Conservation (phyloP, 2,329 filamentous ascomycete genomes). For the Didymella pinodella region DNA sequence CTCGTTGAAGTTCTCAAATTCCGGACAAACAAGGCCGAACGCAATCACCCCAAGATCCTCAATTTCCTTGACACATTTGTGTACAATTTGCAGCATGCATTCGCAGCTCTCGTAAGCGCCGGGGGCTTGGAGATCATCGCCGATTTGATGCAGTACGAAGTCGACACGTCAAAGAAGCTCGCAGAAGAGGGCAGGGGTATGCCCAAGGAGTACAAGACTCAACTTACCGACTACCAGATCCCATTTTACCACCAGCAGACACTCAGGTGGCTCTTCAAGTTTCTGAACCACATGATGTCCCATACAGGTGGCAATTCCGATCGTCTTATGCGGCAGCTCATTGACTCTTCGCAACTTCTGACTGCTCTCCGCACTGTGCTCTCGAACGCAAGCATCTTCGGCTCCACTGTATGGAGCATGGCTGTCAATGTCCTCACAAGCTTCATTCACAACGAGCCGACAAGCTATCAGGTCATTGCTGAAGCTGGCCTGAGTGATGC, state of each 20-base stretch:
- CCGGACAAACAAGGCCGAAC: slow-evolving; percentile 80
- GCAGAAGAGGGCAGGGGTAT: slow-evolving; percentile 77
- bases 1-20: slow-evolving; percentile 87
- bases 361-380: slow-evolving; percentile 82
- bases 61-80: slow-evolving; percentile 89
- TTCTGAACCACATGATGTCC: slow-evolving; percentile 93
- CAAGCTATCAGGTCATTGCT: slow-evolving; percentile 93
- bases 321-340: slow-evolving; percentile 86
- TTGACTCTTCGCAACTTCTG: slow-evolving; percentile 88
- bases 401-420: slow-evolving; percentile 94
- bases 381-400: slow-evolving; percentile 79
- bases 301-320: slow-evolving; percentile 85
- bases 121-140: slow-evolving; percentile 90
- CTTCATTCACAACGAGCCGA: slow-evolving; percentile 98
- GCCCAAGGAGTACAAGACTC: slow-evolving; percentile 74
- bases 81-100: slow-evolving; percentile 83
- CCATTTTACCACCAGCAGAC: slow-evolving; percentile 94
- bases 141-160: slow-evolving; percentile 82
- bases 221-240: slow-evolving; percentile 89
- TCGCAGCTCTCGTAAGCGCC: slow-evolving; percentile 80
- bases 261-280: slow-evolving; percentile 92
- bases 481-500: slow-evolving; percentile 90
- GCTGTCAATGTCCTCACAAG: slow-evolving; percentile 90
- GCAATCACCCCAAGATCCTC: slow-evolving; percentile 83
- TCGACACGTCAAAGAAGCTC: slow-evolving; percentile 71